Conservation (phyloP, 139 green algal species). For the Auxenochlorella pyrenoidosa region DNA sequence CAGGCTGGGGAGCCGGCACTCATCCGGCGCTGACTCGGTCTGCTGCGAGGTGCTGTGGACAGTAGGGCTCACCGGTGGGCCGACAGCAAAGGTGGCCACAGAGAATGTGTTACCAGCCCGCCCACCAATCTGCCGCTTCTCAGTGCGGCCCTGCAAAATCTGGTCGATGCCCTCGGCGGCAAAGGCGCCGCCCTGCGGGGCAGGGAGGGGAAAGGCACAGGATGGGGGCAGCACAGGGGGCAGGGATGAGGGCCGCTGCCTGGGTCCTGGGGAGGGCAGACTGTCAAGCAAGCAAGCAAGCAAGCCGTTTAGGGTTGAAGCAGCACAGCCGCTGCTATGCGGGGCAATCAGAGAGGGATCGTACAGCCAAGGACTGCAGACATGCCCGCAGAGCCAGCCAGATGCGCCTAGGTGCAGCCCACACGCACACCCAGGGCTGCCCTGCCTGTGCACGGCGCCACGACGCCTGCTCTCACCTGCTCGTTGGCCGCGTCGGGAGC, state of each 20-base stretch:
- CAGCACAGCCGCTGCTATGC: no score
- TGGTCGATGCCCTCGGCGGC: slow-evolving; percentile 84
- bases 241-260: no score
- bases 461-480: slow-evolving; percentile 22
- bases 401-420: no score
- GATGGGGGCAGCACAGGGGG: neutral
- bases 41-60: neutral
- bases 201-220: neutral
- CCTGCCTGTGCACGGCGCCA: no score
- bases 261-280: no score
- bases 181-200: slow-evolving; percentile 63
- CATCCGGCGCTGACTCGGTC: neutral
- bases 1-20: no score
- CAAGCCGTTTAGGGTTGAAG: no score
- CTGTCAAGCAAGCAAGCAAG: no score
- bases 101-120: slow-evolving; percentile 86
- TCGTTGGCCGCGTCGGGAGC: slow-evolving; percentile 43
- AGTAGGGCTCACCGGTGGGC: neutral
- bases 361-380: no score
- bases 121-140: slow-evolving; percentile 87
- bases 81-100: slow-evolving; percentile 74
- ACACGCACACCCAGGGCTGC: no score
- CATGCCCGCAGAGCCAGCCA: no score
- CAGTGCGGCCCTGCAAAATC: slow-evolving; percentile 85
- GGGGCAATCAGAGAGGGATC: no score